Evolutionary conservation across 176 grass and related monocot species (phyloP), one percentile per base, ranked within the genome.

Genomic region (Eragrostis nindensis): DNA sequence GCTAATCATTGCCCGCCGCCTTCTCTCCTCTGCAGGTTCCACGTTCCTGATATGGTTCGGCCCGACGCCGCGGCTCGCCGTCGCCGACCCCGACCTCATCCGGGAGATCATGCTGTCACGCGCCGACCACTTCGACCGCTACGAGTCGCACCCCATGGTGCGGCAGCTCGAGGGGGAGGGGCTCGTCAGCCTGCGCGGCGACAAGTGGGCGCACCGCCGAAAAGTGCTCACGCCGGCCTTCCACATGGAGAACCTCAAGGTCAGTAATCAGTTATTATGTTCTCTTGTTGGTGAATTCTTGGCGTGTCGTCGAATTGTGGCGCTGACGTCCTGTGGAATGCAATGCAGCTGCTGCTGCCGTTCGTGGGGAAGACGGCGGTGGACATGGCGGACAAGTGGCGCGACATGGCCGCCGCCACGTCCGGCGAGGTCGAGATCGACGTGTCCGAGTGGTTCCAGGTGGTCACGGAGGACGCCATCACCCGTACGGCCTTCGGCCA

Each of bases 91-190:
- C 6, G 90, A 98, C 70, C 90, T 98, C 84, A 94, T 98, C 87
- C 74, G 95, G 55, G 95, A 98, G 87, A 92, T 98, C 61, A 56
- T 98, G 38, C 73, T 95, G 61, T 94, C 95, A 6, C 88, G 92
- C 60, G 81, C 95, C 52, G 90, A 94, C 25, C 80, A 75, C 73
- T 98, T 98, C 82, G 95, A 98, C 87, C 95, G 95, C 27, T 98
- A 94, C 84, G 95, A 98, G 77, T 95, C 95, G 9, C 95, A 98
- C 68, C 95, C 95, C 15, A 83, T 98, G 83, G 86, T 98, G 50
- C 92, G 95, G 42, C 95, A 98, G 92, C 92, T 98, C 36, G 95
- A 98, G 91, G 95, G 95, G 41, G 91, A 94, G 59, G 95, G 95
- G 6, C 77, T 98, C 71, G 92, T 98, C 66, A 98, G 95, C 90